Conservation (phyloP, 1,139 yeast species). For the Suhomyces coccinellae region DNA sequence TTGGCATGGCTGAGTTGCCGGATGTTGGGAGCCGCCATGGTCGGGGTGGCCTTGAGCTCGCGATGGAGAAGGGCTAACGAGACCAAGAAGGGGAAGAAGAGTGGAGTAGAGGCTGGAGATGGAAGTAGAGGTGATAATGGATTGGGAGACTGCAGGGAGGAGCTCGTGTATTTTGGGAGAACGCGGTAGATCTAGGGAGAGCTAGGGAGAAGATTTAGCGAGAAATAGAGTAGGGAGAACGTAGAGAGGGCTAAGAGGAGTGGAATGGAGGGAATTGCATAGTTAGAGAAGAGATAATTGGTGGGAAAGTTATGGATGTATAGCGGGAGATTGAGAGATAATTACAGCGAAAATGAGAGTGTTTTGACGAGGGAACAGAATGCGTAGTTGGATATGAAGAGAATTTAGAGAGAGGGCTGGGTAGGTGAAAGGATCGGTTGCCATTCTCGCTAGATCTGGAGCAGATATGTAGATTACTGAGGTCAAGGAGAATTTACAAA, state of each 20-base stretch:
- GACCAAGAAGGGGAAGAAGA: not conserved
- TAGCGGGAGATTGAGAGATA: too few relatives aligned
- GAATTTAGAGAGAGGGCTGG: too few relatives aligned
- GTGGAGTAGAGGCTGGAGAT: not conserved
- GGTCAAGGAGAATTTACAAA: too few relatives aligned
- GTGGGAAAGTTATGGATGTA: too few relatives aligned
- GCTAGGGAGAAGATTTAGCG: not conserved
- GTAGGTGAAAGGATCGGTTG: too few relatives aligned
- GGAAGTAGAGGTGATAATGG: not conserved
- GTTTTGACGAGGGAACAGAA: too few relatives aligned
- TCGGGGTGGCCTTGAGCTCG: not conserved
- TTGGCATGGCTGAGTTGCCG: slow-evolving; percentile 9
- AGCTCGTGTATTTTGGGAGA: not conserved
- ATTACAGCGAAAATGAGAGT: too few relatives aligned
- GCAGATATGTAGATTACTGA: too few relatives aligned
- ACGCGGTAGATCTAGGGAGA: not conserved
- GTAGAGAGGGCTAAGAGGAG: not conserved
- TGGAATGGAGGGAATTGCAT: not conserved
- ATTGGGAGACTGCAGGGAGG: not conserved
- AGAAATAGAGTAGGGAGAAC: not conserved
- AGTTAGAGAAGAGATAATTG: too few relatives aligned
- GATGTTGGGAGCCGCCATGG: slow-evolving; percentile 3
- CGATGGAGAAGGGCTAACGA: not conserved
- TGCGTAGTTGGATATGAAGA: too few relatives aligned
- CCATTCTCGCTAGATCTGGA: too few relatives aligned